phyloP scores from a whole-genome alignment of 139 green algal genomes.

The Microglena sp. region DNA sequence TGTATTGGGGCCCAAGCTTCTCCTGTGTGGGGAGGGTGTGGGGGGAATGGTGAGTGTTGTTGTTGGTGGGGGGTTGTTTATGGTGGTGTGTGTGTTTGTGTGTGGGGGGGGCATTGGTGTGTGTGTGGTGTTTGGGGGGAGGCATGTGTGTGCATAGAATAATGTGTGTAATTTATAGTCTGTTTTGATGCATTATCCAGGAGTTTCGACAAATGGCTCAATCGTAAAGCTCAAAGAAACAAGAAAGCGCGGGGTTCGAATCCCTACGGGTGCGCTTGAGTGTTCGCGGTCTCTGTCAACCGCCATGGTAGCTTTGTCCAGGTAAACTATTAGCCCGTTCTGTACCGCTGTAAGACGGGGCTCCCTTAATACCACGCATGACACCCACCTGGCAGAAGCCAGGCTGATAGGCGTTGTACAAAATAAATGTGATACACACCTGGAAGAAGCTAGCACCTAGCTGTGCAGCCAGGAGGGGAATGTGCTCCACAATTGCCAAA shows the following conservation, averaged over 20 bases:
- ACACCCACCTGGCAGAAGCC: background rate
- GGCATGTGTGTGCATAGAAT: background rate
- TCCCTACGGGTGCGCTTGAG: too few species aligned
- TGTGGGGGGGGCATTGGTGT: background rate
- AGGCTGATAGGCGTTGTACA: background rate
- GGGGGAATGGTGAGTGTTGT: background rate
- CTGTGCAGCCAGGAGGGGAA: constrained; percentile 89
- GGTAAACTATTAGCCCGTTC: background rate
- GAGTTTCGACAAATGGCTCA: too few species aligned
- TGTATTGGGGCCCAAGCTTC: constrained; percentile 88
- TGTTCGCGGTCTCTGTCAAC: too few species aligned
- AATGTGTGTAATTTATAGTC: too few species aligned
- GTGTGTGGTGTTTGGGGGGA: background rate
- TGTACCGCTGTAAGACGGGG: background rate
- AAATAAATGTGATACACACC: background rate
- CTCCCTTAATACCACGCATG: constrained; percentile 40
- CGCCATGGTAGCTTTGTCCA: too few species aligned
- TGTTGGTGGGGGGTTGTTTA: too few species aligned
- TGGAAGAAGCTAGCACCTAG: constrained; percentile 70
- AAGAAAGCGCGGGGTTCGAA: too few species aligned
- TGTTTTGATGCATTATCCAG: too few species aligned
- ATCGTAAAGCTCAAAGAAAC: too few species aligned
- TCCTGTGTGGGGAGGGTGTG: constrained; percentile 17
- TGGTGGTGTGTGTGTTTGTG: too few species aligned
- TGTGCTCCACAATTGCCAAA: constrained; percentile 98